Conservation (phyloP, 805 yeast genomes). For the Metschnikowia cubensis region DNA sequence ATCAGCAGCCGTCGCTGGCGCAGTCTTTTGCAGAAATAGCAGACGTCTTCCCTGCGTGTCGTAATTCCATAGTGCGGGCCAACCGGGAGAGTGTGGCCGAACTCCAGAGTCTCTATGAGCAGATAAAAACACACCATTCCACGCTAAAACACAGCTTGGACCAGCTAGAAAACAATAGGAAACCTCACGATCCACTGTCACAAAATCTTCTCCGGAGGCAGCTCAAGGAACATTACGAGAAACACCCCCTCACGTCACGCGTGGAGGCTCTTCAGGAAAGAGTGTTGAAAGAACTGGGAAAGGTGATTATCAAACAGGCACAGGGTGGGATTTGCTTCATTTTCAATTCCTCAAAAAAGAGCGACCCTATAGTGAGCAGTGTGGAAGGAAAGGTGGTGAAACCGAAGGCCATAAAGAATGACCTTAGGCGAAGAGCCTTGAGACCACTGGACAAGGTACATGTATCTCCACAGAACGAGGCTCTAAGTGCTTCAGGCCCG, state of each 20-base stretch:
- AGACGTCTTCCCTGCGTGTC: slow-evolving; percentile 3
- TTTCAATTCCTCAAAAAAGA: slow-evolving; percentile 10
- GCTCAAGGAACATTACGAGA: slow-evolving; percentile 31
- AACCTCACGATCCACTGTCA: slow-evolving; percentile 6
- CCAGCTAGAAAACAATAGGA: slow-evolving; percentile 19
- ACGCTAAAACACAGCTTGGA: slow-evolving; percentile 24
- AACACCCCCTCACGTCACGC: slow-evolving; percentile 35
- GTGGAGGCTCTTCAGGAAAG: slow-evolving; percentile 33
- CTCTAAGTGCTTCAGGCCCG: too few relatives aligned
- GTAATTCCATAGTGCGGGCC: slow-evolving; percentile 3
- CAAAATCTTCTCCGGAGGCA: slow-evolving; percentile 25
- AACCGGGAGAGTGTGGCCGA: slow-evolving; percentile 16
- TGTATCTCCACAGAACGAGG: neutral
- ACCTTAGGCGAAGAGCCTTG: neutral
- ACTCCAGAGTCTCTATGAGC: slow-evolving; percentile 23
- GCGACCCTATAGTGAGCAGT: neutral
- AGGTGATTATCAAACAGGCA: slow-evolving; percentile 12
- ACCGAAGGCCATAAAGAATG: neutral
- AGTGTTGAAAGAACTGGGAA: slow-evolving; percentile 12
- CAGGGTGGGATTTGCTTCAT: slow-evolving; percentile 14
- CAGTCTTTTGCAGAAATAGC: slow-evolving; percentile 1
- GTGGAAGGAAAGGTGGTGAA: neutral
- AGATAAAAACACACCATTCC: slow-evolving; percentile 27
- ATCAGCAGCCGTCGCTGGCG: neutral
- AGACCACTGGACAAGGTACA: neutral